Conservation (phyloP, 2,329 filamentous ascomycete species). For the Fonsecaea monophora region DNA sequence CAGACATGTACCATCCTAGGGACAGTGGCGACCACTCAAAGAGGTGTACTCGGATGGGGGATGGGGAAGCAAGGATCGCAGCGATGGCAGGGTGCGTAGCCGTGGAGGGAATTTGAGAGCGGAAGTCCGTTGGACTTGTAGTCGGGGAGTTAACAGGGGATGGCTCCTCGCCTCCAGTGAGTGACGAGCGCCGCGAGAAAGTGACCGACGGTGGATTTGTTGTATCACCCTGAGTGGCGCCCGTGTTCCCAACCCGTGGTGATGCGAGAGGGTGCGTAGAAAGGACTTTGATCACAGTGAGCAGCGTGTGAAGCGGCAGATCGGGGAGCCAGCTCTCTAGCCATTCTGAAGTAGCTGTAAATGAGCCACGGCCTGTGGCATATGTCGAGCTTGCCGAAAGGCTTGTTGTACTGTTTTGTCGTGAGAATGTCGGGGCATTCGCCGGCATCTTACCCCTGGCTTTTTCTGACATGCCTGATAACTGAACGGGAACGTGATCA, state of each 20-base stretch:
- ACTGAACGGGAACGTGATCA: slow-evolving; percentile 79
- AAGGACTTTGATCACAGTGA: slow-evolving; percentile 73
- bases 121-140: slow-evolving; percentile 42
- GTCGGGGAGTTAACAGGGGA: slow-evolving; percentile 35
- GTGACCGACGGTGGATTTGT: slow-evolving; percentile 39
- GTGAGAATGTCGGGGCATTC: slow-evolving; percentile 78
- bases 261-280: slow-evolving; percentile 53
- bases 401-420: slow-evolving; percentile 88
- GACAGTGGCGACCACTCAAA: slow-evolving; percentile 94
- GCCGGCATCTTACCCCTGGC: slow-evolving; percentile 94
- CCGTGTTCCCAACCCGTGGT: slow-evolving; percentile 40
- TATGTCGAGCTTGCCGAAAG: slow-evolving; percentile 70
- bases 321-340: slow-evolving; percentile 94
- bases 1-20: slow-evolving; percentile 92
- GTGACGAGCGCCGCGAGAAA: slow-evolving; percentile 44
- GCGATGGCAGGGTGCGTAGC: slow-evolving; percentile 64
- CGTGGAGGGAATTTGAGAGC: slow-evolving; percentile 53
- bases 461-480: slow-evolving; percentile 95
- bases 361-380: slow-evolving; percentile 63
- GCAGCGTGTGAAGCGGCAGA: slow-evolving; percentile 82
- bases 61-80: slow-evolving; percentile 72
- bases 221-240: background rate
- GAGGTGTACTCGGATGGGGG: slow-evolving; percentile 77
- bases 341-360: slow-evolving; percentile 81
- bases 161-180: slow-evolving; percentile 48